Evolutionary conservation across 2,329 filamentous ascomycete genomes (phyloP), one percentile per base, ranked within the genome.

Genomic region (Fusarium haematococcum): DNA sequence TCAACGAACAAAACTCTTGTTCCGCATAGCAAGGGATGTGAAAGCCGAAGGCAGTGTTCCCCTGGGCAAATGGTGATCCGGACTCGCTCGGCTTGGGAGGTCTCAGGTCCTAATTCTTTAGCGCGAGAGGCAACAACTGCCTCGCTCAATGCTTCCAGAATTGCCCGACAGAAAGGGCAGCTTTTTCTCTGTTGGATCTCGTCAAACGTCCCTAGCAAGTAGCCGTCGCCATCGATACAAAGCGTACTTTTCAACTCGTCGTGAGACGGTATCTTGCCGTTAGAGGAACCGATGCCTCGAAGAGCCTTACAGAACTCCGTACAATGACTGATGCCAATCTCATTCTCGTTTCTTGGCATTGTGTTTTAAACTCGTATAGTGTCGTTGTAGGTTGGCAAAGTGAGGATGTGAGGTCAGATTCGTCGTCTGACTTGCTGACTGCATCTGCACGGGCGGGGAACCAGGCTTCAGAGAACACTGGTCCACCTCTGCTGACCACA

Each of bases 1-100:
- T n/a, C 30, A 13, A 63, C 39, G n/a, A 69, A 66, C 25, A 62
- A 41, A 6, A 66, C n/a, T 23, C 67, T 63, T 11, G 56, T 65
- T 20, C 56, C 67, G 13, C 41, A 10, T 9, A 6, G 37, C 11
- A 50, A 61, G 11, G 56, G 48, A 13, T 65, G 45, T 4, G 56
- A 62, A 7, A 69, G 16, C 4, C 48, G 39, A 18, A 69, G 48
- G n/a, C 57, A 66, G 32, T 62, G 32, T 39, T 66, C 62, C 8
- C 23, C 37, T 1, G 48, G 48, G 11, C 57, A 56, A 1, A 61
- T 27, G 8, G 41, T 13, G 25, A 69, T 25, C 8, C 37, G 56
- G 4, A 65, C 25, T 14, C 13, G 14, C 37, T 61, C 35, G 2
- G 35, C 23, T 18, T 32, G 8, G 18, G 9, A 8, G 16, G 23